Evolutionary conservation across 306 rosid species (phyloP).

Genomic region (Glycine tomentella): DNA sequence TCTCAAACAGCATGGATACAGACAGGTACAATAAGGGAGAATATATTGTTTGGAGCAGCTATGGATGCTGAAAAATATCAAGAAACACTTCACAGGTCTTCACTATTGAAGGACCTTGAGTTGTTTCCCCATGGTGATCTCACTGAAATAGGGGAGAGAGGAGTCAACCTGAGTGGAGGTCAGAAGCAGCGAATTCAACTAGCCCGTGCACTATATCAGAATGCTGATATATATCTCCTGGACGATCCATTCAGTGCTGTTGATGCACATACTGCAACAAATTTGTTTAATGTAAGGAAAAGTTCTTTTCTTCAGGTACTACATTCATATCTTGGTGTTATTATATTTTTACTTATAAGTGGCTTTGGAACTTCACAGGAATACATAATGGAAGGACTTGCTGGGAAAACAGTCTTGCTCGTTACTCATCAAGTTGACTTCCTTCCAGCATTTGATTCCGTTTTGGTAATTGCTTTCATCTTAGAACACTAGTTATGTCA

Average conservation of each 20-base stretch:
- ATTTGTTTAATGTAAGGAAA: slow-evolving; percentile 72
- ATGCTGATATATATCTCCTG: slow-evolving; percentile 89
- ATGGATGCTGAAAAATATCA: slow-evolving; percentile 70
- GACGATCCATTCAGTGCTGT: slow-evolving; percentile 99
- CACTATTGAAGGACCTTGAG: slow-evolving; percentile 83
- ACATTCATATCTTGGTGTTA: not conserved
- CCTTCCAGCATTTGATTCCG: slow-evolving; percentile 81
- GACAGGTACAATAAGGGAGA: slow-evolving; percentile 77
- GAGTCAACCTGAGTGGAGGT: slow-evolving; percentile 94
- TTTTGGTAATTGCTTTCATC: slow-evolving; percentile 67
- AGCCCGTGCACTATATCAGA: slow-evolving; percentile 92
- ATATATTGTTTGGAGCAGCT: slow-evolving; percentile 77
- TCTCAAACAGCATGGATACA: slow-evolving; percentile 96
- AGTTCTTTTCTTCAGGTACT: not conserved
- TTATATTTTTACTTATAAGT: slow-evolving; percentile 29
- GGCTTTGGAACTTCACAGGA: slow-evolving; percentile 57
- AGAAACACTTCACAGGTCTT: slow-evolving; percentile 79
- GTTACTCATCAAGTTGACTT: slow-evolving; percentile 99
- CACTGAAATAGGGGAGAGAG: slow-evolving; percentile 93
- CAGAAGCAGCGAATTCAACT: slow-evolving; percentile 96
- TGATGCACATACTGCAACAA: slow-evolving; percentile 92
- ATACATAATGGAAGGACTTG: slow-evolving; percentile 83
- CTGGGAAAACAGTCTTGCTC: slow-evolving; percentile 76
- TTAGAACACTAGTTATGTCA: too few relatives aligned
- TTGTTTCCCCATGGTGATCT: slow-evolving; percentile 80